These are phyloP conservation scores for Echium plantagineum DNA, from an alignment of 257 asterid genomes.

Conservation along the genomic window DNA sequence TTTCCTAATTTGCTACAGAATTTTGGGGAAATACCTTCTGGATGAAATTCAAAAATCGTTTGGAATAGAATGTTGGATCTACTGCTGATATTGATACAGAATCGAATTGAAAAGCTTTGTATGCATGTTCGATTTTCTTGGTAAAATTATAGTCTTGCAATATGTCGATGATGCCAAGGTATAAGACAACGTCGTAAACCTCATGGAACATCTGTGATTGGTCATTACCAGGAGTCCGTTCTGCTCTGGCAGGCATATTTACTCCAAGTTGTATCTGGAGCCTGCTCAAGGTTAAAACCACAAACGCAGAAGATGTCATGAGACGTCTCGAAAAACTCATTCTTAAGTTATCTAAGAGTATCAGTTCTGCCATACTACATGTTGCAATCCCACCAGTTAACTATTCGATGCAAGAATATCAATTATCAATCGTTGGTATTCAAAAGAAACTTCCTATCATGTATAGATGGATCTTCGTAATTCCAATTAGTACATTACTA, in stretches of 20 bases:
- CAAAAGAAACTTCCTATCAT: too few relatives aligned
- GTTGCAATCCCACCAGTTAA: too few relatives aligned
- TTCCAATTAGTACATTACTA: too few relatives aligned
- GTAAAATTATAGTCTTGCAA: constrained; percentile 84
- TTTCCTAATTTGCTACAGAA: constrained; percentile 18
- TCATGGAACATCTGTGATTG: constrained; percentile 46
- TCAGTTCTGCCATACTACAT: too few relatives aligned
- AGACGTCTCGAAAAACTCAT: not conserved
- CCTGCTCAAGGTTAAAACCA: constrained; percentile 27
- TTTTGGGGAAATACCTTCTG: constrained; percentile 70
- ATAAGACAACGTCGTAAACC: constrained; percentile 79
- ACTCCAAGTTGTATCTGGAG: constrained; percentile 95
- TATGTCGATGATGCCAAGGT: constrained; percentile 89
- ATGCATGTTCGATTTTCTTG: constrained; percentile 84
- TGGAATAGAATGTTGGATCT: constrained; percentile 74
- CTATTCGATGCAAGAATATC: too few relatives aligned
- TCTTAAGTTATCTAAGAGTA: too few relatives aligned
- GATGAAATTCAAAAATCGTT: constrained; percentile 71
- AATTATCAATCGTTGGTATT: too few relatives aligned
- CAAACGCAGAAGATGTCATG: not conserved
- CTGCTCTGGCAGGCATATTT: constrained; percentile 96
- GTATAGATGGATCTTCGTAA: too few relatives aligned
- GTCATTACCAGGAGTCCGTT: constrained; percentile 37
- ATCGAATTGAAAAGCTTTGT: constrained; percentile 73
- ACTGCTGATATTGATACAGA: constrained; percentile 81